phyloP scores from a whole-genome alignment of 306 rosid genomes.

The Canavalia gladiata region DNA sequence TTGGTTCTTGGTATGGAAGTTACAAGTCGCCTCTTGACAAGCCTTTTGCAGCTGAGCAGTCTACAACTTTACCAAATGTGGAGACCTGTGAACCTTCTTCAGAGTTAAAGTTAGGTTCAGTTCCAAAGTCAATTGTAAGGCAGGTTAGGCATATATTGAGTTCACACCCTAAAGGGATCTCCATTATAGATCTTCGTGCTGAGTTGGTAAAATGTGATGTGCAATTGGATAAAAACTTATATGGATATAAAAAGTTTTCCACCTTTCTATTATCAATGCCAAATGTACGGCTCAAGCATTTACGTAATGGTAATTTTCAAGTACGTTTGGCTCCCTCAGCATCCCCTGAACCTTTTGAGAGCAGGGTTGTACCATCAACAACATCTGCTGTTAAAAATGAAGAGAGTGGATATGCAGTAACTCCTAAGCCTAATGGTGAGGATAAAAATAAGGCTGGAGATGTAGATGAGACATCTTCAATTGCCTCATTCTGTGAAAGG shows the following conservation, averaged over 20 bases:
- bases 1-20: constrained; percentile 87
- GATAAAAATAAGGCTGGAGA: constrained; percentile 36
- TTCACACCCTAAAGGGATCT: constrained; percentile 66
- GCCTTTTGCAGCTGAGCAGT: constrained; percentile 55
- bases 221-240: constrained; percentile 53
- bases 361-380: constrained; percentile 32
- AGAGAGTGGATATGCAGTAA: constrained; percentile 31
- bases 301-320: constrained; percentile 41
- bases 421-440: constrained; percentile 46
- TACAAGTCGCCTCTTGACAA: constrained; percentile 68
- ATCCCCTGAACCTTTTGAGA: constrained; percentile 41
- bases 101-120: constrained; percentile 47
- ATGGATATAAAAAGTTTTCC: constrained; percentile 67
- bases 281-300: constrained; percentile 45
- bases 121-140: constrained; percentile 57
- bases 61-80: constrained; percentile 42
- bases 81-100: constrained; percentile 52
- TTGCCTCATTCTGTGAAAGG: constrained; percentile 40
- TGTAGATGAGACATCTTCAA: constrained; percentile 37
- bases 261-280: constrained; percentile 69
- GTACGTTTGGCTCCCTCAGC: constrained; percentile 35
- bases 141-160: constrained; percentile 56
- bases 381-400: constrained; percentile 39
- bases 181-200: constrained; percentile 50
- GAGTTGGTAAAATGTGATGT: constrained; percentile 54